phyloP scores from a whole-genome alignment of 805 yeast genomes.

The Saturnispora bothae region DNA sequence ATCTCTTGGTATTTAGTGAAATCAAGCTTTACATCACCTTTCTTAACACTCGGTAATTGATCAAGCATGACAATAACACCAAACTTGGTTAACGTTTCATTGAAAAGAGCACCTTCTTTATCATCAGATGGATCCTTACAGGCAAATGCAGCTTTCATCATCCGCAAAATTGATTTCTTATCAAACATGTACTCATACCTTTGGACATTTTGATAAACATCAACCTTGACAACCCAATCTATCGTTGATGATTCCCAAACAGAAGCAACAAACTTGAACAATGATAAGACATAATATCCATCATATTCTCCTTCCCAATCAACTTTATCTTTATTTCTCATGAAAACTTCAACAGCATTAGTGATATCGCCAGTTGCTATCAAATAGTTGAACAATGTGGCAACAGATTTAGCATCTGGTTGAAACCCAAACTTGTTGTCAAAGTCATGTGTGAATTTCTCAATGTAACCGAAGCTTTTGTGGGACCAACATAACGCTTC shows the following conservation, averaged over 20 bases:
- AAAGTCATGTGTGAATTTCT: slow-evolving; percentile 22
- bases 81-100: slow-evolving; percentile 8
- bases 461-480: slow-evolving; percentile 20
- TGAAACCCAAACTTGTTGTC: slow-evolving; percentile 23
- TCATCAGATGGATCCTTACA: background rate
- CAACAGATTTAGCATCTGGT: slow-evolving; percentile 29
- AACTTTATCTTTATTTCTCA: slow-evolving; percentile 25
- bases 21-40: slow-evolving; percentile 27
- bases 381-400: slow-evolving; percentile 26
- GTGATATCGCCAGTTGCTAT: background rate
- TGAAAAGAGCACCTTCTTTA: background rate
- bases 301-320: slow-evolving; percentile 33
- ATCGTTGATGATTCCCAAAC: slow-evolving; percentile 16
- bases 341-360: slow-evolving; percentile 9
- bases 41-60: slow-evolving; percentile 15
- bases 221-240: slow-evolving; percentile 15
- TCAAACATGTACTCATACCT: slow-evolving; percentile 30
- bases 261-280: slow-evolving; percentile 19
- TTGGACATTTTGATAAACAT: slow-evolving; percentile 33
- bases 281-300: slow-evolving; percentile 19
- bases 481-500: slow-evolving; percentile 22
- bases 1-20: slow-evolving; percentile 13
- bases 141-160: slow-evolving; percentile 21
- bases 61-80: slow-evolving; percentile 13
- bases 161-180: slow-evolving; percentile 28